phyloP scores from a whole-genome alignment of 2,329 filamentous ascomycete species.

The Aureobasidium mangrovei region DNA sequence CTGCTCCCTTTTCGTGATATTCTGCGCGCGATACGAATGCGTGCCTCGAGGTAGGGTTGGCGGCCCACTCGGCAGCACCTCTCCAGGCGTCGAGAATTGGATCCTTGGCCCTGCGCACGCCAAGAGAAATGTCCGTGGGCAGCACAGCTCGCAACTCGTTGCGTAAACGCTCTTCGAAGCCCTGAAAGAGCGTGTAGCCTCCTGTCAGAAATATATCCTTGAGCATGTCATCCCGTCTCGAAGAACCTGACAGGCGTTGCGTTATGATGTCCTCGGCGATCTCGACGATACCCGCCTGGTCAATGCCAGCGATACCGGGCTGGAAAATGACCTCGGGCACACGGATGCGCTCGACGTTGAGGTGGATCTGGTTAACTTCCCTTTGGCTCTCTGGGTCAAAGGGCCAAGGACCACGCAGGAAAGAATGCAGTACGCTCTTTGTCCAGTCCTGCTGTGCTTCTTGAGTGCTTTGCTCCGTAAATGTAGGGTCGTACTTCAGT shows the following conservation, averaged over 20 bases:
- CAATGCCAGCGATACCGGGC: constrained; percentile 80
- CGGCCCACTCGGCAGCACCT: constrained; percentile 81
- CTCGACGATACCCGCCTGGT: constrained; percentile 89
- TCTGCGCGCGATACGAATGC: constrained; percentile 70
- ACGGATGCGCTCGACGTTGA: constrained; percentile 93
- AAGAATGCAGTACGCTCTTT: constrained; percentile 82
- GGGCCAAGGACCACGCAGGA: constrained; percentile 76
- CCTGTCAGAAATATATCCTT: constrained; percentile 88
- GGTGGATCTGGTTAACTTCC: constrained; percentile 78
- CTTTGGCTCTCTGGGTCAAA: constrained; percentile 73
- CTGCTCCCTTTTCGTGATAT: constrained; percentile 82
- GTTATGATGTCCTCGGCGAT: constrained; percentile 84
- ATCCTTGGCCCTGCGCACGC: constrained; percentile 64
- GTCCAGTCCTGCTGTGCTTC: constrained; percentile 95
- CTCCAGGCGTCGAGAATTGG: constrained; percentile 84
- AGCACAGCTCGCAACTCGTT: constrained; percentile 65
- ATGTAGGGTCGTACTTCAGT: constrained; percentile 75
- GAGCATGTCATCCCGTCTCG: constrained; percentile 60
- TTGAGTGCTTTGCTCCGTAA: constrained; percentile 84
- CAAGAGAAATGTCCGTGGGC: constrained; percentile 58
- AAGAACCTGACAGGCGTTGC: constrained; percentile 57
- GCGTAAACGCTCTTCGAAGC: constrained; percentile 74
- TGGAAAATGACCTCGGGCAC: constrained; percentile 92
- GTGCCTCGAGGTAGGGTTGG: constrained; percentile 46
- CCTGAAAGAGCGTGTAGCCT: constrained; percentile 78